A percentile compares a stretch with the other conserved stretches of the same genome.
These are phyloP conservation scores for Datisca glomerata DNA, from an alignment of 306 rosid genomes.

Conservation along the genomic window DNA sequence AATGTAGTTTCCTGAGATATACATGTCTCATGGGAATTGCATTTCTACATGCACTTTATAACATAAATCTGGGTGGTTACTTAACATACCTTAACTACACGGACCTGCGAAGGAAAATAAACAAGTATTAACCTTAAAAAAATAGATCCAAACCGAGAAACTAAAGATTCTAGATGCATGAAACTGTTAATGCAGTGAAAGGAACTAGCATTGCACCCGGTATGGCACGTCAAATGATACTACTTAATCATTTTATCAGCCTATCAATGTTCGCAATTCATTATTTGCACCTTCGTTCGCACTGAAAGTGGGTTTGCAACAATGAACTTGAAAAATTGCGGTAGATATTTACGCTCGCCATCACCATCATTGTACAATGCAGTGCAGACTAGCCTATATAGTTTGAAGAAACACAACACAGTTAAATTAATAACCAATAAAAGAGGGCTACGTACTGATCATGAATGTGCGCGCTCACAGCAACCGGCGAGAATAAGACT, in stretches of 20 bases:
- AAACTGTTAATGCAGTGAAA: too few species aligned
- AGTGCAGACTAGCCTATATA: conserved; percentile 79
- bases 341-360: conserved; percentile 91
- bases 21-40: conserved; percentile 10
- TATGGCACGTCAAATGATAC: too few species aligned
- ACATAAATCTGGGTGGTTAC: too few species aligned
- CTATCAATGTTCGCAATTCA: too few species aligned
- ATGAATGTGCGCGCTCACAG: background rate
- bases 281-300: conserved; percentile 96
- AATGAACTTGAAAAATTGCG: conserved; percentile 89
- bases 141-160: conserved; percentile 4
- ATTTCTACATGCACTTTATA: too few species aligned
- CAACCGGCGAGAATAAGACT: conserved; percentile 8
- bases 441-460: too few species aligned
- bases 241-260: too few species aligned
- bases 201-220: too few species aligned
- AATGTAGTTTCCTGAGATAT: conserved; percentile 76
- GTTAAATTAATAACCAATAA: conserved; percentile 6
- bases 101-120: conserved; percentile 64
- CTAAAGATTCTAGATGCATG: too few species aligned
- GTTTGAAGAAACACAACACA: conserved; percentile 1
- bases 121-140: conserved; percentile 3
- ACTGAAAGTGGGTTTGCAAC: conserved; percentile 95
- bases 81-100: conserved; percentile 85
- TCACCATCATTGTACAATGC: conserved; percentile 88